phyloP scores from a whole-genome alignment of 2,329 filamentous ascomycete species.

The Berkeleyomyces rouxiae region DNA sequence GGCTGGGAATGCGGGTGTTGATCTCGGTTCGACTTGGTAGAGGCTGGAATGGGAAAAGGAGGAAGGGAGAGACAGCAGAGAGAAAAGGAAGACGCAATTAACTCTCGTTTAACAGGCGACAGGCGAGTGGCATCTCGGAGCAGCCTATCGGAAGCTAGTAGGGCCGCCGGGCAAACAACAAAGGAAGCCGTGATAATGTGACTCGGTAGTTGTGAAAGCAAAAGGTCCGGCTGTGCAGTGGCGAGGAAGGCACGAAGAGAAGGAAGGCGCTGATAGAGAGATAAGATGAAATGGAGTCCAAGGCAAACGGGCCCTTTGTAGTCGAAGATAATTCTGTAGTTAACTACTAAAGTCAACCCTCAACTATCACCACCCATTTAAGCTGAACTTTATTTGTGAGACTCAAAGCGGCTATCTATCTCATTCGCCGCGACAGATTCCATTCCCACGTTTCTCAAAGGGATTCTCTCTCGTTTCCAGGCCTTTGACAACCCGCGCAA shows the following conservation, averaged over 20 bases:
- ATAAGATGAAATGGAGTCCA: too few species aligned
- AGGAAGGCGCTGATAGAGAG: too few species aligned
- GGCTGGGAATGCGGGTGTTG: conserved; percentile 15
- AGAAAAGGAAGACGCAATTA: not conserved
- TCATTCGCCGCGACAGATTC: not conserved
- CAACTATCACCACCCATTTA: too few species aligned
- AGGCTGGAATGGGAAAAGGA: not conserved
- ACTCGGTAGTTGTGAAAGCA: too few species aligned
- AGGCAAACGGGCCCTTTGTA: too few species aligned
- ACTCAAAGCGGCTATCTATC: not conserved
- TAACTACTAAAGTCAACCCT: too few species aligned
- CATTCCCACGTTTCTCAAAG: not conserved
- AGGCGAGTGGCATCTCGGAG: not conserved
- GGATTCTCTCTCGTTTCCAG: not conserved
- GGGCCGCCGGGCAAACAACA: too few species aligned
- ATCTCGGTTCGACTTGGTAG: conserved; percentile 17
- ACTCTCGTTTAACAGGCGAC: not conserved
- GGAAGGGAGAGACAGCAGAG: not conserved
- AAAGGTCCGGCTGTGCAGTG: too few species aligned
- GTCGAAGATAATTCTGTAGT: too few species aligned
- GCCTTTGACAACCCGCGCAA: not conserved
- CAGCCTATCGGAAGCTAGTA: too few species aligned
- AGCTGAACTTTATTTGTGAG: not conserved
- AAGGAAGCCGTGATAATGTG: too few species aligned
- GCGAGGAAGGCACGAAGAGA: too few species aligned